Percentiles rank a stretch among this genome's conserved stretches.
These are phyloP conservation scores for Annulohypoxylon nitens DNA, from an alignment of 495 filamentous ascomycete genomes.

Conservation along the genomic window DNA sequence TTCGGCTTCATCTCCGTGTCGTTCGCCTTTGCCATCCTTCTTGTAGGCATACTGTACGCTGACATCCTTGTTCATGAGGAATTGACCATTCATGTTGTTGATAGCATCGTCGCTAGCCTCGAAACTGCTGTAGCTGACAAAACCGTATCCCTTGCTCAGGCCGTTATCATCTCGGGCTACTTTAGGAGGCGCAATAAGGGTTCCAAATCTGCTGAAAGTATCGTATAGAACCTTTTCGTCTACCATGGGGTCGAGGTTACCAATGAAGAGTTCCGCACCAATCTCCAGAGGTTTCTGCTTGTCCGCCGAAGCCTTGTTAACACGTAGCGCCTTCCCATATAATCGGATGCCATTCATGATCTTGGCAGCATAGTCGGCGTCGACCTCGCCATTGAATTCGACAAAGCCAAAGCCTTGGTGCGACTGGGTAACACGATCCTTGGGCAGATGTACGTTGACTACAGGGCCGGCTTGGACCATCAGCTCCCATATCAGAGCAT, in stretches of 20 bases:
- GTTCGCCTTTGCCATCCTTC: constrained; percentile 97
- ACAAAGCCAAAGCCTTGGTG: constrained; percentile 99
- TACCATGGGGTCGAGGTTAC: constrained; percentile 94
- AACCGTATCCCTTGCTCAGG: constrained; percentile 95
- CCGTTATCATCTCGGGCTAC: constrained; percentile 92
- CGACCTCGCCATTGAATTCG: constrained; percentile 95
- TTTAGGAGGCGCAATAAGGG: constrained; percentile 86
- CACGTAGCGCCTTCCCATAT: constrained; percentile 93
- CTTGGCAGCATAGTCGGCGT: constrained; percentile 96
- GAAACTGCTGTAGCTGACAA: constrained; percentile 93
- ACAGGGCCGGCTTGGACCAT: constrained; percentile 98
- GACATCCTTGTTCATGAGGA: constrained; percentile 95
- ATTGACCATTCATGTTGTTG: constrained; percentile 94
- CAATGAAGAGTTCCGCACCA: constrained; percentile 96
- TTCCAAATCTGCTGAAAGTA: constrained; percentile 94
- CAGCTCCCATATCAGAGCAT: constrained; percentile 93
- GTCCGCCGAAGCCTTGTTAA: constrained; percentile 92
- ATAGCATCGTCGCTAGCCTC: constrained; percentile 95
- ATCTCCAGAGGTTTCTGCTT: constrained; percentile 97
- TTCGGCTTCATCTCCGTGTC: constrained; percentile 95
- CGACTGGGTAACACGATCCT: constrained; percentile 94
- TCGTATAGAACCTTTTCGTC: constrained; percentile 98
- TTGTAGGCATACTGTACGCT: constrained; percentile 99
- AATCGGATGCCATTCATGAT: constrained; percentile 96
- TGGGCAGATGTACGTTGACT: constrained; percentile 96